Conservation (phyloP, 495 filamentous ascomycete genomes). For the Xylaria acuta region DNA sequence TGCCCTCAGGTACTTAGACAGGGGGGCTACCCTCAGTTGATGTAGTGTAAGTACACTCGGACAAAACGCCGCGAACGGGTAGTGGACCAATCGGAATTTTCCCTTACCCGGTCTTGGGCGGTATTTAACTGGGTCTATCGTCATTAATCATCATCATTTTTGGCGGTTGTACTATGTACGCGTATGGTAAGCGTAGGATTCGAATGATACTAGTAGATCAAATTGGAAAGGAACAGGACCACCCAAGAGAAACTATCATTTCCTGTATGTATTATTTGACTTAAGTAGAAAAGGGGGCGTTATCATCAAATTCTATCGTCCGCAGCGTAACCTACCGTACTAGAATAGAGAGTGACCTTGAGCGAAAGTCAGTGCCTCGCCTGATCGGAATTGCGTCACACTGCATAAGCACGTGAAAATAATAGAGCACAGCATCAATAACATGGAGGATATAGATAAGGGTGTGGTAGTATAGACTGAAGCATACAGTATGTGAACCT, state of each 20-base stretch:
- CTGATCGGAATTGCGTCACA: constrained; percentile 13
- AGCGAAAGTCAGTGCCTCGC: background rate
- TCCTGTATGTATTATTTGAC: background rate
- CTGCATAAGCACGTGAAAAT: constrained; percentile 20
- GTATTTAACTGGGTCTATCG: background rate
- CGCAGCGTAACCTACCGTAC: background rate
- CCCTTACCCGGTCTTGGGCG: background rate
- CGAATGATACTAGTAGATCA: background rate
- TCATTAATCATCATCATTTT: constrained; percentile 10
- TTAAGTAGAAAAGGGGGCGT: background rate
- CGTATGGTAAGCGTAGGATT: constrained; percentile 16
- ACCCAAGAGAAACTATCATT: background rate
- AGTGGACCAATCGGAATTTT: constrained; percentile 14
- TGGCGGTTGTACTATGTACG: background rate
- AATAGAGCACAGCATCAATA: background rate
- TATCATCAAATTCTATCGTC: background rate
- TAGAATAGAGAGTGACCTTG: background rate
- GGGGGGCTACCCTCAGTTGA: no score
- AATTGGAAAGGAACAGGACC: background rate
- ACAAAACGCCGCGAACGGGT: background rate
- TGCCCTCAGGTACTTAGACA: no score
- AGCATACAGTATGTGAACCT: background rate
- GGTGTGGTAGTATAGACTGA: background rate
- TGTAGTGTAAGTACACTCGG: no score
- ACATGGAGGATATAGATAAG: background rate